phyloP scores from a whole-genome alignment of 192 early-diverging fungal genomes.

The Coemansia sp. region DNA sequence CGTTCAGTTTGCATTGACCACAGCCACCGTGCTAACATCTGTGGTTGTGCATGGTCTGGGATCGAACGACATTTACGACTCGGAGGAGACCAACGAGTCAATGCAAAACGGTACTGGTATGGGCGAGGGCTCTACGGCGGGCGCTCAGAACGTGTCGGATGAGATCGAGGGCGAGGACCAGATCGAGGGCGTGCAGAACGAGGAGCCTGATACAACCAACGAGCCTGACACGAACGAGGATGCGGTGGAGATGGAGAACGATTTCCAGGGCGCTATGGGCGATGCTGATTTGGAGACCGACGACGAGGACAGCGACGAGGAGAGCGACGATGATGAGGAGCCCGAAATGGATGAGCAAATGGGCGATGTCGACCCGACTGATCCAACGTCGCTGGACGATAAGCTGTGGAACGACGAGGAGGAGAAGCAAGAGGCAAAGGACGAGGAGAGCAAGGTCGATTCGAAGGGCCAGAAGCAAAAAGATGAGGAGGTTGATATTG shows the following conservation, averaged over 20 bases:
- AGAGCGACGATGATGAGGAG: constrained; percentile 67
- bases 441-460: constrained; percentile 55
- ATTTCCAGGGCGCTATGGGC: constrained; percentile 90
- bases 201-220: constrained; percentile 52
- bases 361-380: constrained; percentile 85
- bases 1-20: constrained; percentile 62
- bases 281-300: constrained; percentile 82
- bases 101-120: constrained; percentile 73
- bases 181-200: constrained; percentile 83
- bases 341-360: constrained; percentile 83
- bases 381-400: constrained; percentile 90
- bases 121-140: constrained; percentile 87
- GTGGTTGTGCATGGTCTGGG: constrained; percentile 87
- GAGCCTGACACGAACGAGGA: constrained; percentile 78
- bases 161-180: constrained; percentile 98
- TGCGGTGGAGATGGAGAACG: constrained; percentile 94
- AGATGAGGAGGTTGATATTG: constrained; percentile 42
- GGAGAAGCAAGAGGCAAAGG: constrained; percentile 51
- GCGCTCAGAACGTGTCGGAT: constrained; percentile 91
- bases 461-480: constrained; percentile 47
- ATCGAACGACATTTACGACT: constrained; percentile 69
- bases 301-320: constrained; percentile 71
- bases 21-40: constrained; percentile 26
- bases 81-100: constrained; percentile 58
- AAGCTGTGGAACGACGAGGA: constrained; percentile 93